Evolutionary conservation across 2,329 filamentous ascomycete genomes (phyloP).

Genomic region (Aspergillus versicolor): DNA sequence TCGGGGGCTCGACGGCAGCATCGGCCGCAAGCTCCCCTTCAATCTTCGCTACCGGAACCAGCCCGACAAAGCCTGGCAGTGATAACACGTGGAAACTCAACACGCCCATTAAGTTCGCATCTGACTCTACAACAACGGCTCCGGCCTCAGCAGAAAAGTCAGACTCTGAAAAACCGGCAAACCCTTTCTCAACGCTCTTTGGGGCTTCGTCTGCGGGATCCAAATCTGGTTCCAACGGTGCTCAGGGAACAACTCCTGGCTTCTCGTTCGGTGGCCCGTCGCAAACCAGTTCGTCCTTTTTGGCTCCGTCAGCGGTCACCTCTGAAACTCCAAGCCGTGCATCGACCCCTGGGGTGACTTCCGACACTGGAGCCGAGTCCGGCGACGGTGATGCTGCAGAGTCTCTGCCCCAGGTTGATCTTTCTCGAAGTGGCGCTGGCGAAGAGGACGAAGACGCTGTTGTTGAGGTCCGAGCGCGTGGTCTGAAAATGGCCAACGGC

Average conservation of each 20-base stretch:
- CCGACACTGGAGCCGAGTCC: constrained; percentile 42
- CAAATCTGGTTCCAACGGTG: constrained; percentile 19
- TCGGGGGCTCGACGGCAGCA: constrained; percentile 26
- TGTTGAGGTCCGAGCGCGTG: constrained; percentile 70
- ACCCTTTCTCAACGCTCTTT: constrained; percentile 32
- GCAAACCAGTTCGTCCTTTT: constrained; percentile 20
- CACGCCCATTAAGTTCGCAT: constrained; percentile 50
- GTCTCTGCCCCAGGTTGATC: constrained; percentile 67
- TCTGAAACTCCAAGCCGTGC: constrained; percentile 44
- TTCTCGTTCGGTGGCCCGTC: constrained; percentile 42
- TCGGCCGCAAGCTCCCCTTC: constrained; percentile 17
- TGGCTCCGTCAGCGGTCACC: constrained; percentile 31
- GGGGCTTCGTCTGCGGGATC: constrained; percentile 22
- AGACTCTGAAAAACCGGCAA: constrained; percentile 22
- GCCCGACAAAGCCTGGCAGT: constrained; percentile 13
- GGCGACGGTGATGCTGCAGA: constrained; percentile 55
- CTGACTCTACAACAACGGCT: constrained; percentile 25
- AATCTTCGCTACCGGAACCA: constrained; percentile 14
- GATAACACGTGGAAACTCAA: constrained; percentile 52
- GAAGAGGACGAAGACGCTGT: constrained; percentile 72
- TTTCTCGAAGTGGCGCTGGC: constrained; percentile 64
- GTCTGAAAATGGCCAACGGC: constrained; percentile 57
- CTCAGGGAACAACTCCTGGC: constrained; percentile 27
- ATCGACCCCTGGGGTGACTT: constrained; percentile 48
- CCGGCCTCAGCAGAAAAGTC: constrained; percentile 28